Evolutionary conservation across 805 yeast genomes (phyloP), one percentile per base, ranked within the genome.

Genomic region (Monosporozyma siamensis): DNA sequence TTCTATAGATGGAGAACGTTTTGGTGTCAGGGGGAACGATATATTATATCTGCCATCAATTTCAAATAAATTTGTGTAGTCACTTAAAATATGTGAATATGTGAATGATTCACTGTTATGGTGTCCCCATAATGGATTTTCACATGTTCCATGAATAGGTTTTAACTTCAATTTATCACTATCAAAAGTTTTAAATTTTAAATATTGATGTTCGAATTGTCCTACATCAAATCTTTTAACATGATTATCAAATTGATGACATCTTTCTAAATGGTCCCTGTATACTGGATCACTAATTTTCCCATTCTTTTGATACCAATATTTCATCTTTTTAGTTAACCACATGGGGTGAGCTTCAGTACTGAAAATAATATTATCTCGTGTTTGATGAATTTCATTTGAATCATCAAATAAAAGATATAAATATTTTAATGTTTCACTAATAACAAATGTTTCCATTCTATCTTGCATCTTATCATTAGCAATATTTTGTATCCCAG

Each of bases 331-430:
- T 4, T 61, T 48, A 38, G 75, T 75, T 41, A 73, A 68, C 95
- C 95, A 86, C 48, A 88, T 59, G 3, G 95, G 95, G 60, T 89
- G 97, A 0, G 89, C 96, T 54, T 89, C 97, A 0, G 97, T 89
- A 10, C 90, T 75, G 60, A 88, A 82, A 38, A 82, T 62, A 25
- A 67, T 61, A 47, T 61, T 65, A 22, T 67, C 63, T 14, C 56
- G 52, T 2, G 61, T 61, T 2, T 41, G 51, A 64, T 77, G 70
- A 43, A 75, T 73, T 46, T 77, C 69, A 55, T 87, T 78, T 5
- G 68, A 71, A 12, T 70, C 80, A 55, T 87, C 95, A 65, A 89
- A 89, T 34, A 88, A 63, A 23, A 89, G 61, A 54, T 80, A 89
- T 11, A 89, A 64, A 55, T 89, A 89, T 63, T 89, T 89, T 44